Evolutionary conservation across 1,284 basidiomycete genomes (phyloP), one percentile per base, ranked within the genome.

Genomic region (Cryptococcus maquisensis): DNA sequence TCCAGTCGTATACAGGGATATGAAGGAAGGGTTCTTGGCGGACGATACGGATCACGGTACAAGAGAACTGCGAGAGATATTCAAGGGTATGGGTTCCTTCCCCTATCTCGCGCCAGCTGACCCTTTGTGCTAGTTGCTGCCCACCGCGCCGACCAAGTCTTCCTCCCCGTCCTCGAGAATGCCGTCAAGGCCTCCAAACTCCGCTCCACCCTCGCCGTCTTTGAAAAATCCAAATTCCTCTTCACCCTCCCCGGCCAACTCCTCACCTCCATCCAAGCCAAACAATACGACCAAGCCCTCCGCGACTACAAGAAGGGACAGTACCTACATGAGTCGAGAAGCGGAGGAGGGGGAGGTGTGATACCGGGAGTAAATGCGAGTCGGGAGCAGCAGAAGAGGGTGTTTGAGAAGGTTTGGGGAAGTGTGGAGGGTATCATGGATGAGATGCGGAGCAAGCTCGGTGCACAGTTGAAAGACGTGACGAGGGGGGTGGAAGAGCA

Each of bases 291-390:
- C 61, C 84, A 87, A 39, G 94, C 93, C 0, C 80, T 98, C 66
- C 84, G 93, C 37, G 94, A 97, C 65, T 99, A 98, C 80, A 96
- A 96, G 77, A 97, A 97, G 75, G 96, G 95, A 36, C 90, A 92
- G 61, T 87, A 90, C 73, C 81, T 98, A 36, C 82, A 95, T 47
- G 88, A 94, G 64, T 87, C 87, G 15, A 83, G 90, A 16, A 88
- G 92, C 0, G 24, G 24, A 9, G 28, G 28, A 32, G 28, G 28
- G 28, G 88, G 86, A 0, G 91, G 93, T 67, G 80, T 94, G 2
- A 79, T 90, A 5, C 86, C 76, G 15, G 74, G 71, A 4, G 66
- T 71, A 4, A 66, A 62, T 23, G 70, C 84, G 9, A 80, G 82
- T 26, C 71, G 69, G 50, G 86, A 84, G 61, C 90, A 93, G 69